Evolutionary conservation across 495 filamentous ascomycete genomes (phyloP), one percentile per base, ranked within the genome.

Genomic region (Hypoxylon trugodes): DNA sequence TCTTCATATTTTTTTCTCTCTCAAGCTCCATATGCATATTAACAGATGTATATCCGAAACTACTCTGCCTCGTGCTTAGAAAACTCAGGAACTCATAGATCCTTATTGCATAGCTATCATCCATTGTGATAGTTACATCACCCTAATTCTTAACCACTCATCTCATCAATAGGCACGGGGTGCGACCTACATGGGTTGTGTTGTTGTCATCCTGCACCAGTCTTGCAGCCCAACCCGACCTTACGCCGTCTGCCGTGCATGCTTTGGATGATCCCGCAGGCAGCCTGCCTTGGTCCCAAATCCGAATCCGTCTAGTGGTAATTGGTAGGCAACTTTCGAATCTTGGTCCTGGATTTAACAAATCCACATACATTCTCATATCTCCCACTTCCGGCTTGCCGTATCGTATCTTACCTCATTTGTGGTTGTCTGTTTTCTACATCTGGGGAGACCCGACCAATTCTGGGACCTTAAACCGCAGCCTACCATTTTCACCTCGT

Each of bases 151-250:
- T 38, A 50, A 60, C 57, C 47, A 60, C 54, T 49, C 61, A 54
- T 54, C 42, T 37, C 40, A 12, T 24, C 45, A 41, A 22, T 43
- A 59, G 59, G 61, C 54, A 65, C 61, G 61, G 54, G 47, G 61
- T 63, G 54, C 61, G 25, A 59, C 61, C 41, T 65, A 59, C 41
- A 59, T 65, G 53, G 52, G 48, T 59, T 15, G 26, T 42, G 26
- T 53, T 37, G 46, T 28, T 45, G 35, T 59, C 53, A 65, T 65
- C 46, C 45, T 55, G 42, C 38, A 40, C 61, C 55, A 49, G 54
- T 65, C 54, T 65, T 59, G 54, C 61, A 65, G 55, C 61, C 61
- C 61, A 65, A 65, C 61, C 48, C 47, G 48, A 45, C 47, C 30
- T 49, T 33, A 26, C 59, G 36, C 42, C 54, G 40, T 51, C 54